Base-by-base conservation (phyloP, 176 grass and related monocot genomes). In the Eleusine indica region DNA sequence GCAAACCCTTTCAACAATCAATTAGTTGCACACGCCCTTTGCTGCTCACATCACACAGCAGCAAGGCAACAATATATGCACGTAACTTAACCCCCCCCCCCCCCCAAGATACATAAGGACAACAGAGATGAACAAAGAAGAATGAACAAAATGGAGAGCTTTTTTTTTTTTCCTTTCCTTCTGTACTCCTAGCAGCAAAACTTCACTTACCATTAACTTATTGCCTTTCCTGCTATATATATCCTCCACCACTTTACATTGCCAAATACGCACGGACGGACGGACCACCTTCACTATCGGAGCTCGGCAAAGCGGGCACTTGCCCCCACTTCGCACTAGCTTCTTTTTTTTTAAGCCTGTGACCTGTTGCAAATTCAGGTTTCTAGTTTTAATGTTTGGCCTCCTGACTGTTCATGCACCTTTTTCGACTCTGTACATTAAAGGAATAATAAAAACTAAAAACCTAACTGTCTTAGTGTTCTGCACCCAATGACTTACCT, bases 241-340 rank as follows among this genome's bases (percentile, higher is more conserved):
- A 32, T 32, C n/a, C n/a, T n/a, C 76, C 84, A 76, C 35, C 42
- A 76, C 49, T 66, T 92, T 82, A 91, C 88, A 84, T 52, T 68
- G 96, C 80, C 8, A 91, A 93, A 77, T 95, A 99, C 56, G 96
- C 96, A 39, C 96, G 93, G 84, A 99, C 69, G n/a, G n/a, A n/a
- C n/a, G n/a, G n/a, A n/a, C n/a, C 56, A 96, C 91, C 89, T 99
- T 93, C 25, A 89, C 85, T 32, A 99, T 99, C 7, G 96, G 93
- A 17, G 96, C 96, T 37, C 96, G 93, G 84, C 96, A 99, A 32
- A 99, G 75, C 1, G 96, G 96, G 81, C 96, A 99, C 70, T 99
- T 99, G 41, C 96, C 93, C 56, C 96, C 96, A 1, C 74, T 66
- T 16, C 96, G 91, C 68, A 96, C 86, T 14, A 99, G 79, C 80